Evolutionary conservation across 805 yeast genomes (phyloP), one percentile per base, ranked within the genome.

Genomic region (Tetrapisispora namnaoensis): DNA sequence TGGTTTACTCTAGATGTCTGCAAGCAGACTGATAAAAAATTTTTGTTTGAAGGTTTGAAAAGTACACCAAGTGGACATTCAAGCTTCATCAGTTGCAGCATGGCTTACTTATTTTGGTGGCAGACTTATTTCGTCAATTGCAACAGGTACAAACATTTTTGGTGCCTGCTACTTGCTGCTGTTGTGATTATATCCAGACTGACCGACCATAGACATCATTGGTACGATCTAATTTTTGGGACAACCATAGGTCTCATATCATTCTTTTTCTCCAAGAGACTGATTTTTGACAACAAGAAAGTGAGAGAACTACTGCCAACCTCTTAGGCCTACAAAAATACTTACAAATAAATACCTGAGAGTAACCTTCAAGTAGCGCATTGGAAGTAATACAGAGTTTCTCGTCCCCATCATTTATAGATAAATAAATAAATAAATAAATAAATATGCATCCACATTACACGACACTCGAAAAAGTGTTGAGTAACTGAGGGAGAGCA

Each of bases 61-160:
- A 58, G 63, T 50, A 61, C 67, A 2, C 67, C 67, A 28, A 59
- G 64, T 46, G 66, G 67, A 4, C 67, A 63, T 48, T 55, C 65
- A 7, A 59, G 64, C 51, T 53, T 63, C 28, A 55, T 55, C 21
- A 43, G 53, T 6, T 38, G 54, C 21, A 55, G 59, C 1, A 55
- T 62, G 46, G 60, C 56, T 4, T 60, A 54, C 43, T 41, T 57
- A 37, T 62, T 51, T 44, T 32, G 53, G 41, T 58, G 65, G 64
- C 63, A 60, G 47, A 38, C 46, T 35, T 52, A 45, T 17, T 58
- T 51, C 45, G 48, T 55, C 27, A 42, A 38, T n/a, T 57, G 58
- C 28, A 32, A 47, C 13, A 50, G 46, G 16, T 38, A 38, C 32
- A 51, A 56, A 20, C 61, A 60, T 51, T n/a, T 52, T 4, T 63